Conservation (phyloP, 208 protist genomes). For the Crithidia sp. region DNA sequence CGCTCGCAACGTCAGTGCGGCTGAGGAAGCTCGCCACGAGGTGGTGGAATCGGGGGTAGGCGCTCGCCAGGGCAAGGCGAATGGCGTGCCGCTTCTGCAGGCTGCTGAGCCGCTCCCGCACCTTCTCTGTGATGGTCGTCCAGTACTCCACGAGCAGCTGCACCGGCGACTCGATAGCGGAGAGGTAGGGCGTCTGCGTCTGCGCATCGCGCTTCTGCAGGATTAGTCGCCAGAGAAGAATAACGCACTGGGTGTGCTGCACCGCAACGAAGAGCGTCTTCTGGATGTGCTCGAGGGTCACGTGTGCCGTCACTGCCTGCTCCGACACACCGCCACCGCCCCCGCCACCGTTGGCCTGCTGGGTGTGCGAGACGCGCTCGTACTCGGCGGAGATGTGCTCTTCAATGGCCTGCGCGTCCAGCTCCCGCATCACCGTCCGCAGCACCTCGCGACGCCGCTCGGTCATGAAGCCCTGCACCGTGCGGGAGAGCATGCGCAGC, state of each 20-base stretch:
- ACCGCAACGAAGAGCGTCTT: conserved; percentile 52
- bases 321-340: conserved; percentile 24
- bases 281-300: conserved; percentile 56
- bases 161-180: conserved; percentile 53
- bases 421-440: conserved; percentile 62
- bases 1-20: conserved; percentile 25
- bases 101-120: conserved; percentile 58
- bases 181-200: conserved; percentile 47
- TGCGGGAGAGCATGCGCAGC: conserved; percentile 55
- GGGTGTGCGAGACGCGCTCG: conserved; percentile 12
- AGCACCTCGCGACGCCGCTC: conserved; percentile 79
- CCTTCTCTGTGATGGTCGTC: conserved; percentile 58
- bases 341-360: background rate
- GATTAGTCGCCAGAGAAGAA: conserved; percentile 73
- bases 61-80: conserved; percentile 41
- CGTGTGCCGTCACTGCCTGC: conserved; percentile 35
- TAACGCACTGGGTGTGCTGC: conserved; percentile 65
- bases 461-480: conserved; percentile 65
- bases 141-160: conserved; percentile 77
- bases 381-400: conserved; percentile 44
- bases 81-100: conserved; percentile 62
- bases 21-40: conserved; percentile 61
- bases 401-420: conserved; percentile 58
- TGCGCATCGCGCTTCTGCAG: conserved; percentile 52
- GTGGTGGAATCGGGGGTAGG: conserved; percentile 56